Evolutionary conservation across 257 asterid species (phyloP), one percentile per base, ranked within the genome.

Genomic region (Leonotis leonurus): DNA sequence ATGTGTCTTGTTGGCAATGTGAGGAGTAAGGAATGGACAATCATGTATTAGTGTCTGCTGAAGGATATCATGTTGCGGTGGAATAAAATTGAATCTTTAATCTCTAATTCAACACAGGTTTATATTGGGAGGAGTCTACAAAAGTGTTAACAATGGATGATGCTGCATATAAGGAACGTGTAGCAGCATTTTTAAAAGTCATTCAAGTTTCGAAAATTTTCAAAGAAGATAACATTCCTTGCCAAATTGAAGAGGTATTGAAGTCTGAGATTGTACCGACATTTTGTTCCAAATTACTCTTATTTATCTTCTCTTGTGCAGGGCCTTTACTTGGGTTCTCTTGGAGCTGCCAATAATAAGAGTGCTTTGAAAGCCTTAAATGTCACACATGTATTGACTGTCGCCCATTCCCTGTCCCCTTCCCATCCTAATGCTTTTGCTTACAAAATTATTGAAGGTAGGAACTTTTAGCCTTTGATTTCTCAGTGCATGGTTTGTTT

Each of bases 291-390:
- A 14, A 26, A 29, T 18, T 16, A 51, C 43, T 44, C 39, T 53
- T 18, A 40, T 33, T 44, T 37, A 46, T 50, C 16, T 55, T 70
- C 52, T 57, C 24, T 35, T 66, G 32, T 70, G 27, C 82, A 91
- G 97, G 98, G 97, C 54, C 90, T 91, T 52, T 88, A 69, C 76
- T 75, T 91, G 62, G 98, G 98, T 14, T 91, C 98, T n/a, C 63
- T 86, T 26, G 95, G 86, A 66, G 94, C 98, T 77, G 98, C 98
- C 43, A 72, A 63, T 58, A 77, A 80, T 46, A 76, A 60, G 75
- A 60, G 21, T 54, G 81, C 77, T 72, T 72, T 91, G 78, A 77
- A 75, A 77, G 78, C 74, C 70, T 74, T 73, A 72, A 86, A 91
- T 33, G 39, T 89, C 70, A 92, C 95, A 0, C 98, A 86, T 60